Evolutionary conservation across 2,329 filamentous ascomycete species (phyloP), one percentile per base, ranked within the genome.

Genomic region (Penicillium concentricum): DNA sequence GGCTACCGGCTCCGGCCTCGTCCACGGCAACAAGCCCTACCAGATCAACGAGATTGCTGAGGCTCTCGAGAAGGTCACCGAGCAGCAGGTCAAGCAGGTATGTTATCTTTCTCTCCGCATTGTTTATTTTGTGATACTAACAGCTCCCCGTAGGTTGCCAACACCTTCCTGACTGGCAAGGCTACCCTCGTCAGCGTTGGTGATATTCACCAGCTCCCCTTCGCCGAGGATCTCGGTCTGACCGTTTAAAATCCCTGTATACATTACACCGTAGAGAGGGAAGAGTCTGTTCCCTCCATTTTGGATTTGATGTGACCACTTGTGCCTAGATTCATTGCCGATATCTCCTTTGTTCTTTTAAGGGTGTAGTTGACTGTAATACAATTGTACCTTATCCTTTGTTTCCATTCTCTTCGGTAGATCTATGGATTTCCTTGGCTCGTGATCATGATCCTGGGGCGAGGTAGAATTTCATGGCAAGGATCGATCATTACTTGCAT

Each of bases 201-300:
- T 76, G 94, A 99, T 75, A 84, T 99, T 69, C 89, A 91, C 77
- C 84, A 88, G 70, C 86, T 99, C 73, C 94, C 94, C 56, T 99
- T 88, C 74, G 94, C 92, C 65, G 90, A 92, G 79, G 94, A 99
- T 74, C 83, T 99, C 75, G 95, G 93, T 69, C 85, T 99, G 74
- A 91, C 88, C 76, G 91, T 96, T 84, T 99, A 95, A 85, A 73
- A 56, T 47, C 61, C 48, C 55, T 73, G 70, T 71, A 72, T 68
- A 70, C 67, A 66, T 66, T 72, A 72, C 67, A 72, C 70, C 56
- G 67, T 70, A 71, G 69, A 72, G 64, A 67, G 66, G 68, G 65
- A 63, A 68, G 66, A 67, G 60, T 59, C 58, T 61, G 59, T 62
- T 62, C 61, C 62, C 66, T 62, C 60, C 56, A 52, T 57, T 62